phyloP scores from a whole-genome alignment of 768 basidiomycete species.

The Hysterangium stoloniferum region DNA sequence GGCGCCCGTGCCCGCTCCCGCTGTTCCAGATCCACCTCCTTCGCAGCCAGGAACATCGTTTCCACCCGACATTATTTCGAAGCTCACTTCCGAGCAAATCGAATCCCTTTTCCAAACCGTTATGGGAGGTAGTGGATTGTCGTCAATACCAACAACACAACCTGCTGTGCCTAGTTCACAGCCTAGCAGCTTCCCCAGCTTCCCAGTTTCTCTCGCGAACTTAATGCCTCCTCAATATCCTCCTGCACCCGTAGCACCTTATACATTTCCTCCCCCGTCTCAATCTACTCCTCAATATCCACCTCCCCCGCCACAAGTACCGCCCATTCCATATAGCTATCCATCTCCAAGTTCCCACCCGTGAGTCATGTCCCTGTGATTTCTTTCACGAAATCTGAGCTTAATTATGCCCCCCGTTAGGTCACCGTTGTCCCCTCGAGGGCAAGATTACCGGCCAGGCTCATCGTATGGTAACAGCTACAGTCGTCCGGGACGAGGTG shows the following conservation, averaged over 20 bases:
- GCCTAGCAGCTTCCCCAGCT: constrained; percentile 4
- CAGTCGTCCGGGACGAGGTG: constrained; percentile 3
- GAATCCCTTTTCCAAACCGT: constrained; percentile 7
- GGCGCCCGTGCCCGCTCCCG: not conserved
- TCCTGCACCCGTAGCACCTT: constrained; percentile 16
- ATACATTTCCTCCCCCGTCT: constrained; percentile 19
- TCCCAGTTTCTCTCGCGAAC: constrained; percentile 17
- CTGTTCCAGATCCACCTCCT: constrained; percentile 18
- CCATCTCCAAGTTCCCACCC: constrained; percentile 14
- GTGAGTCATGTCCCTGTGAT: constrained; percentile 19
- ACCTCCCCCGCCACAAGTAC: constrained; percentile 20
- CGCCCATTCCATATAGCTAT: constrained; percentile 10
- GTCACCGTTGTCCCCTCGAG: constrained; percentile 23
- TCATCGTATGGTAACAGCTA: constrained; percentile 25
- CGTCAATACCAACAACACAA: constrained; percentile 11
- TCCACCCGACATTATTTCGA: constrained; percentile 13
- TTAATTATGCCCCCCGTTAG: constrained; percentile 18
- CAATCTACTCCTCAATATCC: constrained; percentile 19
- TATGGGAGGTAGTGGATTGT: constrained; percentile 2
- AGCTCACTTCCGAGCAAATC: constrained; percentile 11
- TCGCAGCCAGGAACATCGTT: constrained; percentile 11
- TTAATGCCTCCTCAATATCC: constrained; percentile 17
- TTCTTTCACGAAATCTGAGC: constrained; percentile 16
- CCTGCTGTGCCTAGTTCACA: too few relatives aligned
- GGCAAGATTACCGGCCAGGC: constrained; percentile 20